Evolutionary conservation across 768 basidiomycete genomes (phyloP).

Genomic region (Russula abietina): DNA sequence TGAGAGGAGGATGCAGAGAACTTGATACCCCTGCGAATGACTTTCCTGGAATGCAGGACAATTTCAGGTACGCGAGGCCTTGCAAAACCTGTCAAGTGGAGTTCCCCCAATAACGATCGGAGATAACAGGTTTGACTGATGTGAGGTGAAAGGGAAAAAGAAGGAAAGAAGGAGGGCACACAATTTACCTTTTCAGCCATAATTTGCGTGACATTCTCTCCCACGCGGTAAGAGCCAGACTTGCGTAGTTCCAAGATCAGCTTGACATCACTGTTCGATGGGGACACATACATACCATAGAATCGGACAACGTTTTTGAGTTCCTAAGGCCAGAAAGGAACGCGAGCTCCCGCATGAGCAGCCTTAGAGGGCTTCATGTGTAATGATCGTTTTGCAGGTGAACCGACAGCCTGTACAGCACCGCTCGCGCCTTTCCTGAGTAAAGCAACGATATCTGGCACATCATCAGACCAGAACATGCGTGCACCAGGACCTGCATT

Average conservation of each 20-base stretch:
- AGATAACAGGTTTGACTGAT: neutral
- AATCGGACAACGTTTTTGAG: conserved; percentile 81
- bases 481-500: neutral
- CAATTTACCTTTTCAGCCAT: conserved; percentile 73
- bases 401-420: conserved; percentile 80
- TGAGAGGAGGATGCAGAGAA: conserved; percentile 80
- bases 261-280: conserved; percentile 79
- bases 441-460: conserved; percentile 61
- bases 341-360: conserved; percentile 79
- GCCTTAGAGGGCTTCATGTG: conserved; percentile 79
- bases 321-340: conserved; percentile 73
- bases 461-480: conserved; percentile 48
- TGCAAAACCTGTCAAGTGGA: conserved; percentile 54
- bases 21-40: conserved; percentile 89
- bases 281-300: conserved; percentile 79
- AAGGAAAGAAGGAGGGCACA: conserved; percentile 27
- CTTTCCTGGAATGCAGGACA: conserved; percentile 78
- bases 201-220: conserved; percentile 76
- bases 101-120: neutral
- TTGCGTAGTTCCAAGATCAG: conserved; percentile 84
- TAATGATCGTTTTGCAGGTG: conserved; percentile 87
- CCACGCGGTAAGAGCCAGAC: conserved; percentile 67
- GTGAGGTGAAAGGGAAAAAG: neutral
- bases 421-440: conserved; percentile 90
- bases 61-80: conserved; percentile 80